These are phyloP conservation scores for Heimioporus retisporus DNA, from an alignment of 1,284 basidiomycete species.

Conservation along the genomic window DNA sequence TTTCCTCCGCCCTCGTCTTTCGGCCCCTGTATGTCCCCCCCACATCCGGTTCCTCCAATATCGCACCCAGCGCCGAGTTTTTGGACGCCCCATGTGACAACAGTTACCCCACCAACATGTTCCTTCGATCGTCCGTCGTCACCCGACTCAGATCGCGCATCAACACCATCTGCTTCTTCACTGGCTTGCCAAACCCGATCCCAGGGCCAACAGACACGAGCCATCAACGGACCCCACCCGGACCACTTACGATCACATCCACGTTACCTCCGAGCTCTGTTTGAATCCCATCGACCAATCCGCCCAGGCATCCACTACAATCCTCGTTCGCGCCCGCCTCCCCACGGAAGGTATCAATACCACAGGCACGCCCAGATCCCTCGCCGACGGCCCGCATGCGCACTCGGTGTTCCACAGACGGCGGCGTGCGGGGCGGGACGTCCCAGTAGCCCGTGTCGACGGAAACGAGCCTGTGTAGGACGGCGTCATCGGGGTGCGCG, in stretches of 20 bases:
- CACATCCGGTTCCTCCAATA: slow-evolving; percentile 59
- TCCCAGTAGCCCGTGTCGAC: slow-evolving; percentile 94
- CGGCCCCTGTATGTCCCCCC: slow-evolving; percentile 56
- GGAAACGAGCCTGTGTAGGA: slow-evolving; percentile 72
- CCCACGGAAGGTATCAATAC: slow-evolving; percentile 96
- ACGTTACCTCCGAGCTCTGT: slow-evolving; percentile 83
- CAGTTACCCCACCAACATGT: slow-evolving; percentile 74
- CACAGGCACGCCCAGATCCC: slow-evolving; percentile 73
- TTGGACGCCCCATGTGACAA: slow-evolving; percentile 84
- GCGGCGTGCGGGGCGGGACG: no score
- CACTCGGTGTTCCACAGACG: slow-evolving; percentile 45
- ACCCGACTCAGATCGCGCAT: slow-evolving; percentile 65
- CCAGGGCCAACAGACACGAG: slow-evolving; percentile 95
- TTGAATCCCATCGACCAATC: slow-evolving; percentile 77
- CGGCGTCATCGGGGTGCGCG: slow-evolving; percentile 22
- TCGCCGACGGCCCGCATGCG: slow-evolving; percentile 77
- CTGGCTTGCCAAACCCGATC: slow-evolving; percentile 94
- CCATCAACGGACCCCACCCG: slow-evolving; percentile 89
- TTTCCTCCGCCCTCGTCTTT: slow-evolving; percentile 58
- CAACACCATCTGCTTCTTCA: slow-evolving; percentile 81
- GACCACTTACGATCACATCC: slow-evolving; percentile 72
- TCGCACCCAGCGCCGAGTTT: slow-evolving; percentile 85
- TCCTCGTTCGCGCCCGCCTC: slow-evolving; percentile 78
- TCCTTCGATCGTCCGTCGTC: slow-evolving; percentile 55
- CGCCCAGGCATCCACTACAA: slow-evolving; percentile 43